These are phyloP conservation scores for Pisolithus thermaeus DNA, from an alignment of 1,284 basidiomycete species.

Conservation along the genomic window DNA sequence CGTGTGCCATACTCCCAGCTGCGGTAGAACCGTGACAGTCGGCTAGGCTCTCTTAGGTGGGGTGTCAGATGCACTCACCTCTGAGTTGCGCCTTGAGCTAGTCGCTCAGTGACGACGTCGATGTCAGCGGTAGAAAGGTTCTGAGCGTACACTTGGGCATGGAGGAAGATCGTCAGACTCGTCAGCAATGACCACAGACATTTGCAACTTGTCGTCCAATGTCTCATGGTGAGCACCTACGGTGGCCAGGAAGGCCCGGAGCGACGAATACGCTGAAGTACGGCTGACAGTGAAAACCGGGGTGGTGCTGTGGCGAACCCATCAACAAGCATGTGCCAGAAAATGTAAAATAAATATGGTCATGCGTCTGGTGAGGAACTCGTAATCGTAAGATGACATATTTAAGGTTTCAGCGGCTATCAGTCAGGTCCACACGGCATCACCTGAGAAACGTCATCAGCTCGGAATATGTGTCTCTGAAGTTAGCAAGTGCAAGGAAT, in stretches of 20 bases:
- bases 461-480: too few relatives aligned
- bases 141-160: slow-evolving; percentile 10
- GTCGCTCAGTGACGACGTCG: slow-evolving; percentile 17
- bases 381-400: too few relatives aligned
- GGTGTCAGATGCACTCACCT: slow-evolving; percentile 15
- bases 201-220: background rate
- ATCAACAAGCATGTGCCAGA: too few relatives aligned
- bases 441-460: too few relatives aligned
- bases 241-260: background rate
- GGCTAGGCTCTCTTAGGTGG: background rate
- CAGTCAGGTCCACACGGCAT: too few relatives aligned
- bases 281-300: too few relatives aligned
- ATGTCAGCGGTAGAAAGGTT: slow-evolving; percentile 21
- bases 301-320: too few relatives aligned
- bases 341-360: too few relatives aligned
- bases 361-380: too few relatives aligned
- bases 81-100: slow-evolving; percentile 26
- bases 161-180: background rate
- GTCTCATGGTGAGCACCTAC: background rate
- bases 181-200: background rate
- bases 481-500: too few relatives aligned
- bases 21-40: slow-evolving; percentile 1
- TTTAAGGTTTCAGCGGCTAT: too few relatives aligned
- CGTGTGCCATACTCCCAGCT: slow-evolving; percentile 69
- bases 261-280: background rate